These are phyloP conservation scores for Begonia masoniana DNA, from an alignment of 306 rosid species.

Conservation along the genomic window DNA sequence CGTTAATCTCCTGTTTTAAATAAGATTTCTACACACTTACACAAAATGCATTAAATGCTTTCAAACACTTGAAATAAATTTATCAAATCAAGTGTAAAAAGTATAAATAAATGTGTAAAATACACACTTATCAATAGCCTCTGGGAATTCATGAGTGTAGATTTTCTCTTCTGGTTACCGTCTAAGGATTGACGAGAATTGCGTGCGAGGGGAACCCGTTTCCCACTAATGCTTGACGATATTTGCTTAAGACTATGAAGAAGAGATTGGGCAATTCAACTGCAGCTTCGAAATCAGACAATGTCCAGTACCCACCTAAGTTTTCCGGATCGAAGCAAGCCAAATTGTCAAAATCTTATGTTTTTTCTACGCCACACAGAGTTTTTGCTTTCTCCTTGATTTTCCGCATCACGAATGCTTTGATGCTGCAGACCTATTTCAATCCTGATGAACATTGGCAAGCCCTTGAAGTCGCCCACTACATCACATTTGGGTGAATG, in stretches of 20 bases:
- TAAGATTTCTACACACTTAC: too few species aligned
- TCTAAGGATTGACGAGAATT: too few species aligned
- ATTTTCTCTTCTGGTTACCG: too few species aligned
- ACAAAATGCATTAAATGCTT: too few species aligned
- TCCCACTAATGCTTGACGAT: too few species aligned
- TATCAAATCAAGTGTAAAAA: too few species aligned
- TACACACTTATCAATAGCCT: too few species aligned
- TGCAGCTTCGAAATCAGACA: constrained; percentile 9
- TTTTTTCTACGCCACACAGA: constrained; percentile 19
- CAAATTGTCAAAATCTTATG: constrained; percentile 2
- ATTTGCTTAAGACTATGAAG: constrained; percentile 25
- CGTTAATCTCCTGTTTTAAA: too few species aligned
- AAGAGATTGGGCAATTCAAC: constrained; percentile 21
- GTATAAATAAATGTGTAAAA: too few species aligned
- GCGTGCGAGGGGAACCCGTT: too few species aligned
- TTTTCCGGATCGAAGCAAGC: constrained; percentile 11
- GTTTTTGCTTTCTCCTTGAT: constrained; percentile 41
- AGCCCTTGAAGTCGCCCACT: constrained; percentile 88
- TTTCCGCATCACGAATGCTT: constrained; percentile 62
- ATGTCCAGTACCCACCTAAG: constrained; percentile 8
- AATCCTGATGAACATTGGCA: constrained; percentile 99
- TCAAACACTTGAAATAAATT: too few species aligned
- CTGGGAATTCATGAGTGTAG: too few species aligned
- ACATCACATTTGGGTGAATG: constrained; percentile 57
- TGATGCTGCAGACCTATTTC: constrained; percentile 70